Evolutionary conservation across 2,329 filamentous ascomycete species (phyloP), one percentile per base, ranked within the genome.

Genomic region (Colletotrichum tropicale): DNA sequence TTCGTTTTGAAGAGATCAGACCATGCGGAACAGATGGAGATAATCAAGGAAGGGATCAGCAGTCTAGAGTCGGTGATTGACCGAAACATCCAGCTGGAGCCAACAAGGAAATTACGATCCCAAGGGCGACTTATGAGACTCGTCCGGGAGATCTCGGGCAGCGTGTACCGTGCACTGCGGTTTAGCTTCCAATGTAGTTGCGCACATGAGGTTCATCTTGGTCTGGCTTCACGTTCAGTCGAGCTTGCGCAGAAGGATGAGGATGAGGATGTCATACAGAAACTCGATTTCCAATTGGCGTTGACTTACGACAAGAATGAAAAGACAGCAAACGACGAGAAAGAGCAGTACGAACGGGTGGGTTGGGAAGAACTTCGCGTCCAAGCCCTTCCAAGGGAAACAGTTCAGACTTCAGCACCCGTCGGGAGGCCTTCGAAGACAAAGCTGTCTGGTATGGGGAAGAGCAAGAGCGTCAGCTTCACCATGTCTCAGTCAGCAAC

Each of bases 61-160:
- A 80, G 73, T 18, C 69, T 83, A 10, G 78, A 81, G 62, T 66
- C 66, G 2, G 13, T 82, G 7, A 76, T 79, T 6, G 55, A 66
- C 0, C 70, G 73, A 1, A 82, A 79, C 34, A 38, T 80, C 7
- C 56, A 79, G 24, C 68, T 82, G 26, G 79, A 80, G n/a, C 78
- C 80, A 3, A 30, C 61, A 1, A 74, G 81, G 3, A 68, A 62
- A 21, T 21, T 67, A 5, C 65, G 70, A 16, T 80, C 78, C 1
- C 77, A 80, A 60, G 78, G 73, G 5, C 79, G 74, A 7, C 69
- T 82, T 0, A 72, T 78, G 26, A 76, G 36, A 12, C 21, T 82
- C 2, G 52, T 81, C 6, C 77, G 78, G 4, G 75, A 77, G 6
- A 28, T 82, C 0, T 79, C 80, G 0, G 68, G 62, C 38, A 80